Conservation (phyloP, 805 yeast genomes). For the Pichia ethanolica region DNA sequence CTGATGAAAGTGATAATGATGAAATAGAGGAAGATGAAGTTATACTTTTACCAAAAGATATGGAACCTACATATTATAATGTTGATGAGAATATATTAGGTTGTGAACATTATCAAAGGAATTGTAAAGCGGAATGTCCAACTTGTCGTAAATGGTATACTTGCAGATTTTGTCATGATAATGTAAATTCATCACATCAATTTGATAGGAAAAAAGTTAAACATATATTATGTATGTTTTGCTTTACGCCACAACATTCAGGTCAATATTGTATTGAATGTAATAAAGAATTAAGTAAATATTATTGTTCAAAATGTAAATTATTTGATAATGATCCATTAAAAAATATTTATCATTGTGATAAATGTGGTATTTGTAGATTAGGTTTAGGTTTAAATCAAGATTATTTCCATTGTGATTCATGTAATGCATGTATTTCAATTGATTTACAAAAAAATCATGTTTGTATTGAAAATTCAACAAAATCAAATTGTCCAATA, state of each 20-base stretch:
- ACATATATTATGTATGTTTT: slow-evolving; percentile 75
- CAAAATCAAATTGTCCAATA: slow-evolving; percentile 88
- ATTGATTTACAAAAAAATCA: slow-evolving; percentile 72
- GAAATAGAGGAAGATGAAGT: slow-evolving; percentile 30
- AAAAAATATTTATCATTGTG: slow-evolving; percentile 86
- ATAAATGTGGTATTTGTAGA: slow-evolving; percentile 87
- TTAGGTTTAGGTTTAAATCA: slow-evolving; percentile 82
- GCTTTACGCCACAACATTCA: slow-evolving; percentile 71
- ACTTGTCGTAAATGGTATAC: slow-evolving; percentile 67
- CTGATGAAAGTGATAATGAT: slow-evolving; percentile 6
- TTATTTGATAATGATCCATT: slow-evolving; percentile 73
- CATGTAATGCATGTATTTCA: slow-evolving; percentile 82
- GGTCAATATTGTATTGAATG: slow-evolving; percentile 63
- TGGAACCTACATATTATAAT: slow-evolving; percentile 40
- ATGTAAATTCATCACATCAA: slow-evolving; percentile 44
- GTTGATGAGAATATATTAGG: slow-evolving; percentile 47
- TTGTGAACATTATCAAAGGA: slow-evolving; percentile 75
- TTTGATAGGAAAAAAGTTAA: slow-evolving; percentile 52
- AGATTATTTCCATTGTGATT: slow-evolving; percentile 87
- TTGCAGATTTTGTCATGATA: slow-evolving; percentile 84
- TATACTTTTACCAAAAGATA: slow-evolving; percentile 40
- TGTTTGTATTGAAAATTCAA: slow-evolving; percentile 77
- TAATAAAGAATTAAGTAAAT: slow-evolving; percentile 57
- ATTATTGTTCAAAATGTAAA: slow-evolving; percentile 72
- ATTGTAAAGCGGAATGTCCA: slow-evolving; percentile 78